Evolutionary conservation across 2,329 filamentous ascomycete species (phyloP), one percentile per base, ranked within the genome.

Genomic region (Xylariaceae sp.): DNA sequence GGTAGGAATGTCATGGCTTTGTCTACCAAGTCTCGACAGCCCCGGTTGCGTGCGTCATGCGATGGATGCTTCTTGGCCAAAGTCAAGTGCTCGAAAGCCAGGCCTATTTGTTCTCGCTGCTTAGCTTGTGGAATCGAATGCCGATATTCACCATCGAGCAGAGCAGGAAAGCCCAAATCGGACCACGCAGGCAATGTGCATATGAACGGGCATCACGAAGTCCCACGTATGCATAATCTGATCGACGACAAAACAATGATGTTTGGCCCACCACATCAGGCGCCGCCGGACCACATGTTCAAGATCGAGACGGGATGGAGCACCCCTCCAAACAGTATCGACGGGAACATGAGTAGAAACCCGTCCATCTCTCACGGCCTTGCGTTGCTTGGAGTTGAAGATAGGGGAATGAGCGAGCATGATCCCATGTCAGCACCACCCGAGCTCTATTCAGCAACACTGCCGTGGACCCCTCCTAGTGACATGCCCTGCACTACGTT

Each of bases 21-120:
- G 37, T 44, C 55, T 18, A 48, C 50, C 22, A 67, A 67, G 44
- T 50, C 60, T 45, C 63, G 64, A 26, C 64, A 67, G 48, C 65
- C 66, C 36, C 66, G 68, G 34, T 59, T 73, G 22, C 62, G 71
- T 44, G 68, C 68, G 17, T 76, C 73, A 15, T 78, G 74, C 53
- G 73, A 78, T 46, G 71, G 70, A 7, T 78, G 74, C 57, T 76
- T 76, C 54, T 57, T 74, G 16, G 73, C 73, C 46, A 78, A 78
- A 53, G 73, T 78, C 59, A 77, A 76, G 51, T 78, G 74, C 56
- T 74, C 70, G 46, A 77, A 77, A 49, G 62, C 64, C 3, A 62
- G 71, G n/a, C 74, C 74, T 2, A 67, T 76, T 37, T 78, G 74
- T 55, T 66, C 66, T n/a, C 65, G 73, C 31, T 78, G 74, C 47